Evolutionary conservation across 2,329 filamentous ascomycete species (phyloP).

Genomic region (Epichloe gansuensis): DNA sequence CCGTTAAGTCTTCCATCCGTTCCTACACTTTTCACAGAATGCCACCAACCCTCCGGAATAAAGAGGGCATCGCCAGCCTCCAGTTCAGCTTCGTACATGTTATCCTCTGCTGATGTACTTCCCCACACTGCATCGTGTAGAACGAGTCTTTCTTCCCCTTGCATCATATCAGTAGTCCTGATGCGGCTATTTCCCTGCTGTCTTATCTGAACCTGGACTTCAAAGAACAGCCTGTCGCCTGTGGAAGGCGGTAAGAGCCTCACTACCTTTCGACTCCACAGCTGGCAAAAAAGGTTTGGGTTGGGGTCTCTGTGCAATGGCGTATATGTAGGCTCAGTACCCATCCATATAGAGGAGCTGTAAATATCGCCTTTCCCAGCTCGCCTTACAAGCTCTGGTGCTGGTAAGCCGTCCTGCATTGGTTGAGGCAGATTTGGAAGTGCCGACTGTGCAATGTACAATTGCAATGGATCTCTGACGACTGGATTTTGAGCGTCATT

Average conservation of each 20-base stretch:
- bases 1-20: constrained; percentile 24
- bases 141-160: constrained; percentile 53
- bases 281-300: constrained; percentile 79
- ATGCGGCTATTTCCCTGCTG: constrained; percentile 35
- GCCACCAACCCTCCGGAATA: constrained; percentile 32
- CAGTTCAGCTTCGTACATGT: constrained; percentile 41
- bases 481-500: constrained; percentile 20
- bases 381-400: constrained; percentile 47
- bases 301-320: constrained; percentile 89
- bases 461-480: constrained; percentile 20
- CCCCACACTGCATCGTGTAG: constrained; percentile 63
- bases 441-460: constrained; percentile 80
- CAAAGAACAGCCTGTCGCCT: constrained; percentile 52
- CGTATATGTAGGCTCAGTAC: constrained; percentile 74
- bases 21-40: constrained; percentile 29
- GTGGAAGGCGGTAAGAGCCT: constrained; percentile 53
- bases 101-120: constrained; percentile 15
- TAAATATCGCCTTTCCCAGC: constrained; percentile 77
- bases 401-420: constrained; percentile 53
- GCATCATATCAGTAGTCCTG: constrained; percentile 84
- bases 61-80: constrained; percentile 34
- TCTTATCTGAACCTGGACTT: constrained; percentile 30
- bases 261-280: constrained; percentile 59
- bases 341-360: constrained; percentile 76
- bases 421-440: constrained; percentile 52